Evolutionary conservation across 495 filamentous ascomycete genomes (phyloP).

Genomic region (Penicillium canescens): DNA sequence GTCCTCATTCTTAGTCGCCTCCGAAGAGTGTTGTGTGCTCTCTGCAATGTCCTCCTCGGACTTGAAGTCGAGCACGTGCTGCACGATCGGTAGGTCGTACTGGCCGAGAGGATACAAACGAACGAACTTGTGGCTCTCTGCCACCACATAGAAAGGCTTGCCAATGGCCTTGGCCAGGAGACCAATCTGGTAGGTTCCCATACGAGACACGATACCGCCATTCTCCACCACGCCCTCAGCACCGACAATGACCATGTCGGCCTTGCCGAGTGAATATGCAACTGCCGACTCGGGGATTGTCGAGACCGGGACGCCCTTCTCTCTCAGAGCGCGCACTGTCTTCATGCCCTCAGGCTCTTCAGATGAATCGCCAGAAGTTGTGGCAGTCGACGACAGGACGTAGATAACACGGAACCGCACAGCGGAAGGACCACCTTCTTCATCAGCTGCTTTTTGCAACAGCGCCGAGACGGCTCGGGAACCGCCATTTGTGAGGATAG

Average conservation of each 20-base stretch:
- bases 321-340: constrained; percentile 67
- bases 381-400: constrained; percentile 51
- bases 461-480: constrained; percentile 80
- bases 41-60: constrained; percentile 51
- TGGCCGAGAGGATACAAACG: constrained; percentile 76
- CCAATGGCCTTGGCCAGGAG: constrained; percentile 73
- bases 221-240: constrained; percentile 95
- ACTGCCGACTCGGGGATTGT: constrained; percentile 80
- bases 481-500: constrained; percentile 85
- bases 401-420: constrained; percentile 85
- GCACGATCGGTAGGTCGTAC: constrained; percentile 74
- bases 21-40: constrained; percentile 27
- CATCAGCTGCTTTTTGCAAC: constrained; percentile 70
- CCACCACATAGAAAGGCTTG: constrained; percentile 86
- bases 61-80: constrained; percentile 72
- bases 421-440: constrained; percentile 51
- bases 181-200: constrained; percentile 92
- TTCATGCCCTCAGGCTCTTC: constrained; percentile 58
- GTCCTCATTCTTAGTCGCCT: constrained; percentile 23
- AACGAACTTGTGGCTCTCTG: constrained; percentile 95
- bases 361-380: constrained; percentile 28
- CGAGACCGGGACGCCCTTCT: constrained; percentile 76
- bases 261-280: constrained; percentile 79
- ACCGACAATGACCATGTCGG: constrained; percentile 81
- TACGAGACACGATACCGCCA: constrained; percentile 83